Evolutionary conservation across 2,329 filamentous ascomycete genomes (phyloP), one percentile per base, ranked within the genome.

Genomic region (Zasmidium citrigriseum): DNA sequence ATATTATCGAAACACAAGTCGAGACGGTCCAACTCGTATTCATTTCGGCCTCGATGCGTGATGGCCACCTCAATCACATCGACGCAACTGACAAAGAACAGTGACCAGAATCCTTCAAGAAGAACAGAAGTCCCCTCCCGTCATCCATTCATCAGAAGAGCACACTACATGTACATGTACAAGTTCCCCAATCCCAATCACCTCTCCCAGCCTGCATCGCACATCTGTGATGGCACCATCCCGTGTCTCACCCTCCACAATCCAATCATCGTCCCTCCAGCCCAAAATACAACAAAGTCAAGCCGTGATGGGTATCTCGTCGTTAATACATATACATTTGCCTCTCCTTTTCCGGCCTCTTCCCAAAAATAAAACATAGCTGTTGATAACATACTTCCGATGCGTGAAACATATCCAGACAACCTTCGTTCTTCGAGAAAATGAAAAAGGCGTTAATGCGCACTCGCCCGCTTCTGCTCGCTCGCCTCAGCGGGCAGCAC

Each of bases 221-320:
- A 34, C 18, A n/a, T 41, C 34, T 41, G 34, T 41, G 34, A 41
- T n/a, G 16, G 16, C n/a, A 41, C 7, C 18, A 14, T 41, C 12
- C 34, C 34, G 34, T 41, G 34, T 41, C 34, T 41, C 34, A n/a
- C 12, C 34, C 34, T 4, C 14, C 7, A n/a, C 34, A 41, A n/a
- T 4, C 34, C 12, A 41, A 41, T 41, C 34, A 41, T 41, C 34
- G 14, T 24, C 11, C 34, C 34, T n/a, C 34, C 34, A 7, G 4
- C 7, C 14, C 34, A 41, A 41, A 41, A 41, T 41, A 41, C 34
- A 41, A 16, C 34, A 41, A 41, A n/a, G n/a, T n/a, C n/a, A n/a
- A n/a, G 49, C 49, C 16, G 18, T 24, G 38, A 50, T 50, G 54
- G 54, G 54, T 56, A 56, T 56, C 54, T 54, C 34, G n/a, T 41